Conservation (phyloP, 2,329 filamentous ascomycete species). For the Coniochaeta sp. region DNA sequence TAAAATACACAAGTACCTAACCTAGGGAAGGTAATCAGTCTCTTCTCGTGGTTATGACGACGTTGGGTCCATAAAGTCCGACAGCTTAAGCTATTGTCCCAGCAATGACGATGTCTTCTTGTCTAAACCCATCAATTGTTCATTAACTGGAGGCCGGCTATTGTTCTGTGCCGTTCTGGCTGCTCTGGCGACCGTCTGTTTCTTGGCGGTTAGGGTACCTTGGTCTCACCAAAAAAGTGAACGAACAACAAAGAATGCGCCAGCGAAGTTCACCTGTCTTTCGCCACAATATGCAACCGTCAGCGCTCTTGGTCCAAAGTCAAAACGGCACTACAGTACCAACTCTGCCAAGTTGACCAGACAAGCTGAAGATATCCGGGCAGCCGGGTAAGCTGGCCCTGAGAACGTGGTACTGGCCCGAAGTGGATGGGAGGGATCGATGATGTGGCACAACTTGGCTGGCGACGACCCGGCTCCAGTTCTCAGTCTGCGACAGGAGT, state of each 20-base stretch:
- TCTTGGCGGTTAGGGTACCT: not conserved
- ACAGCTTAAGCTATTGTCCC: not conserved
- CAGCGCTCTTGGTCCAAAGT: not conserved
- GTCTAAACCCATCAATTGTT: not conserved
- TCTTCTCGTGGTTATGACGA: not conserved
- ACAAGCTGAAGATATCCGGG: not conserved
- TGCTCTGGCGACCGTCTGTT: not conserved
- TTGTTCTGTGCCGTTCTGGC: not conserved
- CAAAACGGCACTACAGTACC: not conserved
- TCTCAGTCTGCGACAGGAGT: not conserved
- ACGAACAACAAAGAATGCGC: not conserved
- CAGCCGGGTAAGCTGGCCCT: not conserved
- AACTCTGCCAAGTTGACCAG: not conserved
- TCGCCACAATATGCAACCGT: not conserved
- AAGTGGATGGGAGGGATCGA: not conserved
- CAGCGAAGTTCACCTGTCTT: not conserved
- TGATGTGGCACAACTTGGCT: slow-evolving; percentile 1
- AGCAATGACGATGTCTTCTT: not conserved
- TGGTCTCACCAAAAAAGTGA: not conserved
- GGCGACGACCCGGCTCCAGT: not conserved
- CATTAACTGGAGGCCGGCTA: not conserved
- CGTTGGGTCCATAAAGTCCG: not conserved
- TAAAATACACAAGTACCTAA: not conserved
- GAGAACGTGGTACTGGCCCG: not conserved
- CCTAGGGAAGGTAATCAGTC: too few species aligned